These are phyloP conservation scores for Dendrobium officinale DNA, from an alignment of 106 monocot genomes.

Conservation along the genomic window DNA sequence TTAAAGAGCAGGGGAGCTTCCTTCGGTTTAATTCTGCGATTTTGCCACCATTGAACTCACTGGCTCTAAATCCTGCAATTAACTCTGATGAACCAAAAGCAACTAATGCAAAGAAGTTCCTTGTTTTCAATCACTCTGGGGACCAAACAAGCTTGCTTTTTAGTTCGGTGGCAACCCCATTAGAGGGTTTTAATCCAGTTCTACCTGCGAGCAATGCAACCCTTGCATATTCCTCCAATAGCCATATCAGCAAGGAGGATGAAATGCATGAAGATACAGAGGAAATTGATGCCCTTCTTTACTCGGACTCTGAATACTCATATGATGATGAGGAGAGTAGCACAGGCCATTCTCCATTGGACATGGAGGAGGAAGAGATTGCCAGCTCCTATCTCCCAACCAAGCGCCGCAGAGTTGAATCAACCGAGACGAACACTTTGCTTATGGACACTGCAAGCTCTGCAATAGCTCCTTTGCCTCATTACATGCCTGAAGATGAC, in stretches of 20 bases:
- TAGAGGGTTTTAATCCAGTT: neutral
- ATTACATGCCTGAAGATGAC: neutral
- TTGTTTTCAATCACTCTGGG: conserved; percentile 31
- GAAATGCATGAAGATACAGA: conserved; percentile 69
- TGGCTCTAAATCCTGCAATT: neutral
- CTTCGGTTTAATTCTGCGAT: conserved; percentile 8
- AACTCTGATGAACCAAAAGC: neutral
- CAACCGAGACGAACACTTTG: conserved; percentile 21
- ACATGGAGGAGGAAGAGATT: conserved; percentile 12
- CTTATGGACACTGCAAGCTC: conserved; percentile 73
- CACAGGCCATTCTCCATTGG: conserved; percentile 39
- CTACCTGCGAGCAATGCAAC: conserved; percentile 12
- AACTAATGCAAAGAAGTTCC: conserved; percentile 16
- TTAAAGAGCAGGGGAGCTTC: conserved; percentile 1
- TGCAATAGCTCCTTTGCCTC: neutral
- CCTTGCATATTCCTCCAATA: conserved; percentile 5
- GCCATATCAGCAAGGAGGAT: neutral
- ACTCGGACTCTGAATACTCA: conserved; percentile 57
- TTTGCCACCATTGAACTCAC: neutral
- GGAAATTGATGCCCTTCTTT: conserved; percentile 76
- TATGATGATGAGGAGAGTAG: conserved; percentile 40
- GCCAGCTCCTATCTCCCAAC: conserved; percentile 21
- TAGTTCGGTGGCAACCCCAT: conserved; percentile 18
- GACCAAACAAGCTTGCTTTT: conserved; percentile 29
- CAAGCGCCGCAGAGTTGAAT: conserved; percentile 36